phyloP scores from a whole-genome alignment of 768 basidiomycete genomes.

The Mycena sanguinolenta region DNA sequence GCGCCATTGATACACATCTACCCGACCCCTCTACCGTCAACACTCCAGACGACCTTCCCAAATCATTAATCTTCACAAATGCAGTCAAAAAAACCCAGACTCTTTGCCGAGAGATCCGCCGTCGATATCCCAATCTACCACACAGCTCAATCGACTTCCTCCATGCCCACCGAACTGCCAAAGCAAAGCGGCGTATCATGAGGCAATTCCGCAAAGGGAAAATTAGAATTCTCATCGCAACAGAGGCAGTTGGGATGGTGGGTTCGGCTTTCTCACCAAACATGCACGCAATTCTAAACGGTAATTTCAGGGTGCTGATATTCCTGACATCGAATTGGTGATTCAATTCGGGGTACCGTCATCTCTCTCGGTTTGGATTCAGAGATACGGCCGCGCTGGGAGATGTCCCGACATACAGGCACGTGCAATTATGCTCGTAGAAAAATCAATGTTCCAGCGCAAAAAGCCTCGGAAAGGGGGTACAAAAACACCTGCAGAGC shows the following conservation, averaged over 20 bases:
- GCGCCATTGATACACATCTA: slow-evolving; percentile 4
- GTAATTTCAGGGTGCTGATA: slow-evolving; percentile 42
- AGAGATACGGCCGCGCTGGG: slow-evolving; percentile 48
- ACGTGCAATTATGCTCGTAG: slow-evolving; percentile 43
- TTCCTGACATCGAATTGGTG: slow-evolving; percentile 51
- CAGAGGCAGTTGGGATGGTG: slow-evolving; percentile 56
- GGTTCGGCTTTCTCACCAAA: slow-evolving; percentile 10
- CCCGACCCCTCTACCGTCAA: slow-evolving; percentile 3
- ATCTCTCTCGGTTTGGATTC: slow-evolving; percentile 49
- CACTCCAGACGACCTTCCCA: slow-evolving; percentile 18
- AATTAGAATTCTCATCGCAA: slow-evolving; percentile 45
- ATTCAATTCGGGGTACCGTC: slow-evolving; percentile 51
- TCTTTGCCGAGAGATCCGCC: slow-evolving; percentile 24
- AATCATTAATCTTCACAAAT: slow-evolving; percentile 39
- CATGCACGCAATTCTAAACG: too few species aligned
- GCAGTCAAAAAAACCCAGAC: slow-evolving; percentile 38
- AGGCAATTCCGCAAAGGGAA: slow-evolving; percentile 40
- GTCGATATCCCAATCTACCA: slow-evolving; percentile 34
- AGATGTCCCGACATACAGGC: slow-evolving; percentile 39
- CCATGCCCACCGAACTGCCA: slow-evolving; percentile 40
- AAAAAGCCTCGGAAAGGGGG: slow-evolving; percentile 24
- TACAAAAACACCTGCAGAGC: neutral
- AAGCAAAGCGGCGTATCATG: slow-evolving; percentile 41
- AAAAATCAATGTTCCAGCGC: slow-evolving; percentile 47
- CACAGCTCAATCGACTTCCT: slow-evolving; percentile 39